phyloP scores from a whole-genome alignment of 2,329 filamentous ascomycete species.

The Blastomyces emzantsi region DNA sequence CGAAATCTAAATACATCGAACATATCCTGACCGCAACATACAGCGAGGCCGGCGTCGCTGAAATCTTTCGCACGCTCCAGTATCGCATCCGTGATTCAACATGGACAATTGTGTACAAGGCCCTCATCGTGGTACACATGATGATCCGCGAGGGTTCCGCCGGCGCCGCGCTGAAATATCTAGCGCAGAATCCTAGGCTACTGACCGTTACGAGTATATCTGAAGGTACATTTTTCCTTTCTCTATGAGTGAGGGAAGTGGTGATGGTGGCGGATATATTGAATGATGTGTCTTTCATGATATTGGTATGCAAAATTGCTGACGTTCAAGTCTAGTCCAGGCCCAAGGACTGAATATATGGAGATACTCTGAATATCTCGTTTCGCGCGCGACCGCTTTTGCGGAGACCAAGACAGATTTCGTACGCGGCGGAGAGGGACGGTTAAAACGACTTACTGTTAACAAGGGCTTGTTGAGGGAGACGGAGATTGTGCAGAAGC shows the following conservation, averaged over 20 bases:
- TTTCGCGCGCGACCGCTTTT: conserved; percentile 71
- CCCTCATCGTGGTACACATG: conserved; percentile 86
- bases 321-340: conserved; percentile 57
- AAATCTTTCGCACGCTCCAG: conserved; percentile 89
- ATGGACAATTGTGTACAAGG: conserved; percentile 99
- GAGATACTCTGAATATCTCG: conserved; percentile 80
- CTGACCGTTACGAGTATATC: conserved; percentile 86
- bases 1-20: conserved; percentile 99
- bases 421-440: conserved; percentile 71
- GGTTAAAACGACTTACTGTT: conserved; percentile 74
- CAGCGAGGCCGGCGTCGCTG: conserved; percentile 85
- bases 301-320: conserved; percentile 23
- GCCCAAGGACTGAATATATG: conserved; percentile 92
- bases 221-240: conserved; percentile 57
- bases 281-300: background rate
- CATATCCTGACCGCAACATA: conserved; percentile 94
- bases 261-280: background rate
- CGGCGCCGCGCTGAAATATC: conserved; percentile 76
- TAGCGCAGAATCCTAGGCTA: conserved; percentile 72
- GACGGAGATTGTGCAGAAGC: conserved; percentile 80
- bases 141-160: conserved; percentile 95
- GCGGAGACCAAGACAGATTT: conserved; percentile 81
- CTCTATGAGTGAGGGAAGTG: background rate
- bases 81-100: conserved; percentile 86
- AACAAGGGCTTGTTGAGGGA: conserved; percentile 89